phyloP scores from a whole-genome alignment of 2,329 filamentous ascomycete species.

The Botryotinia convoluta region DNA sequence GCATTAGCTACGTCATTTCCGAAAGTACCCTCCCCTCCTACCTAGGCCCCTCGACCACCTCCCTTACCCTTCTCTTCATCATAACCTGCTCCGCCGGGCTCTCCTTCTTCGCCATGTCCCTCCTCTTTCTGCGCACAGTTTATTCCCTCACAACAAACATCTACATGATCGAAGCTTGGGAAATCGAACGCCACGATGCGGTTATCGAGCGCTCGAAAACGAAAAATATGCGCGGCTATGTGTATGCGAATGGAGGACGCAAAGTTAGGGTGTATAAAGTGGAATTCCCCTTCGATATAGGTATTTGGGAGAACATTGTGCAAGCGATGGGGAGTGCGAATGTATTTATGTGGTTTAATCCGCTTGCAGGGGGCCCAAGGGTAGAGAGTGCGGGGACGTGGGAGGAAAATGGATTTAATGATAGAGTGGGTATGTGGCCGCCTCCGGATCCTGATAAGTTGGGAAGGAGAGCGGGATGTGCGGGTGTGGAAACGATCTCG shows the following conservation, averaged over 20 bases:
- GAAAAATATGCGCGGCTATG: slow-evolving; percentile 41
- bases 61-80: slow-evolving; percentile 60
- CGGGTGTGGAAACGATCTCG: slow-evolving; percentile 13
- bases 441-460: slow-evolving; percentile 61
- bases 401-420: slow-evolving; percentile 77
- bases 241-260: slow-evolving; percentile 47
- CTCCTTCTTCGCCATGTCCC: slow-evolving; percentile 58
- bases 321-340: slow-evolving; percentile 74
- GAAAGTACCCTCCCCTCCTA: slow-evolving; percentile 69
- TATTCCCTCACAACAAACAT: slow-evolving; percentile 65
- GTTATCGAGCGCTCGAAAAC: slow-evolving; percentile 79
- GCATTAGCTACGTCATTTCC: slow-evolving; percentile 60
- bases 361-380: slow-evolving; percentile 54
- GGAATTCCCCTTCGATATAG: slow-evolving; percentile 81
- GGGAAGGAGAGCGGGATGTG: slow-evolving; percentile 29
- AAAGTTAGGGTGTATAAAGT: slow-evolving; percentile 57
- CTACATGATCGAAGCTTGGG: slow-evolving; percentile 82
- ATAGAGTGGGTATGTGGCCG: slow-evolving; percentile 58
- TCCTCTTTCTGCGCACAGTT: slow-evolving; percentile 63
- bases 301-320: slow-evolving; percentile 69
- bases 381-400: slow-evolving; percentile 48
- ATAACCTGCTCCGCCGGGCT: slow-evolving; percentile 57
- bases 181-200: slow-evolving; percentile 62
- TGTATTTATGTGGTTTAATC: slow-evolving; percentile 65
- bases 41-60: slow-evolving; percentile 62